These are phyloP conservation scores for Scopulariopsis brevicaulis DNA, from an alignment of 2,329 filamentous ascomycete genomes.

Conservation along the genomic window DNA sequence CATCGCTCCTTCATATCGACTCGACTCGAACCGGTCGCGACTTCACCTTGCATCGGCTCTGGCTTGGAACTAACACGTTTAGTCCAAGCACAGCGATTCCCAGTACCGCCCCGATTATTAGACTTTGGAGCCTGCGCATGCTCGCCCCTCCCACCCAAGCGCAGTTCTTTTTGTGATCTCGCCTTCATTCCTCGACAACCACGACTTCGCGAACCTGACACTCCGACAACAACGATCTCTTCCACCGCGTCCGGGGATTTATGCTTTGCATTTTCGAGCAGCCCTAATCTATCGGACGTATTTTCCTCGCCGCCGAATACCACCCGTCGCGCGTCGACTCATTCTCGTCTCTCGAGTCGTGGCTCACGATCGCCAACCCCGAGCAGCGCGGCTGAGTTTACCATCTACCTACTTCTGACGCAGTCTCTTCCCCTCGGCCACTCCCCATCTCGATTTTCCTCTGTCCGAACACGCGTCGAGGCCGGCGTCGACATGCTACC, in stretches of 20 bases:
- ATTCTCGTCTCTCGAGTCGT: background rate
- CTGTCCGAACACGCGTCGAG: slow-evolving; percentile 13
- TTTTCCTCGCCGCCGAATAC: background rate
- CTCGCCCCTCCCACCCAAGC: background rate
- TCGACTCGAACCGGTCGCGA: background rate
- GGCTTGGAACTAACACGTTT: background rate
- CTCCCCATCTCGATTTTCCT: background rate
- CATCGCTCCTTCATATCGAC: background rate
- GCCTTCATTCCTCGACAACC: slow-evolving; percentile 2
- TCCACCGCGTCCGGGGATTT: background rate
- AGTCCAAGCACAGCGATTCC: background rate
- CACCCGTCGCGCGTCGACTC: background rate
- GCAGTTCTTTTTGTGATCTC: background rate
- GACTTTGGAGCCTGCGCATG: background rate
- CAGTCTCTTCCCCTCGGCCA: background rate
- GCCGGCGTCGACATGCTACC: slow-evolving; percentile 47
- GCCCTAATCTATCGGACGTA: background rate
- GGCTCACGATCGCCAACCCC: background rate
- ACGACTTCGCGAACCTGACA: slow-evolving; percentile 2
- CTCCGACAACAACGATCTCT: background rate
- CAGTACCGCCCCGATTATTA: background rate
- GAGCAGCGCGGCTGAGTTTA: background rate
- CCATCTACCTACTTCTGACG: background rate
- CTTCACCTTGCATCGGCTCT: background rate
- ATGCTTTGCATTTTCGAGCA: background rate